Percentiles rank a stretch among this genome's conserved stretches.
Conservation (phyloP, 2,329 filamentous ascomycete species). For the Mycosphaerelloides madeirae region DNA sequence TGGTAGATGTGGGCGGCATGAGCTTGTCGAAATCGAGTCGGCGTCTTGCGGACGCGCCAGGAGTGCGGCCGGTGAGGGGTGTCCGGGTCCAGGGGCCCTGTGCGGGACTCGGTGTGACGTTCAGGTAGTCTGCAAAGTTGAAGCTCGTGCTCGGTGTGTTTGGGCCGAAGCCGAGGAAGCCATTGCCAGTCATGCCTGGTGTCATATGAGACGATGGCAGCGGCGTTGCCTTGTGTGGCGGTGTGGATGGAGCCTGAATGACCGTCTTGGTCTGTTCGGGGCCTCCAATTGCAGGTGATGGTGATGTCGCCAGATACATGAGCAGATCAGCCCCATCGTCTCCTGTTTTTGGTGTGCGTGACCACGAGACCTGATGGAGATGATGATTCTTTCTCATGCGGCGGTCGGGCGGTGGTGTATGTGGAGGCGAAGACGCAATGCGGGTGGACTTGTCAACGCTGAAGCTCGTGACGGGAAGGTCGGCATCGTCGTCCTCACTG, state of each 20-base stretch:
- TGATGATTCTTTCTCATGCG: constrained; percentile 39
- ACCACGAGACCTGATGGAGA: constrained; percentile 37
- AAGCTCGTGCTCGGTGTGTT: constrained; percentile 80
- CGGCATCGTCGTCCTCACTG: constrained; percentile 75
- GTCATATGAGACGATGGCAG: constrained; percentile 86
- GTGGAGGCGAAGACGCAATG: constrained; percentile 70
- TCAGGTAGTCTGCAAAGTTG: constrained; percentile 95
- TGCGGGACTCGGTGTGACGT: constrained; percentile 92
- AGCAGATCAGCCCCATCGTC: constrained; percentile 81
- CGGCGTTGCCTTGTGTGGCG: constrained; percentile 52
- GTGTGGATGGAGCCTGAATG: constrained; percentile 49
- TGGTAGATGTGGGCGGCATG: constrained; percentile 51
- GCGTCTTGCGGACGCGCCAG: constrained; percentile 62
- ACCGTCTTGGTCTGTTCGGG: constrained; percentile 39
- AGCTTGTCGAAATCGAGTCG: constrained; percentile 78
- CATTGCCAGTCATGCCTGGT: constrained; percentile 57
- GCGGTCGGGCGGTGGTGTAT: constrained; percentile 62
- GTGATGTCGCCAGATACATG: constrained; percentile 86
- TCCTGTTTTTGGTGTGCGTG: constrained; percentile 55
- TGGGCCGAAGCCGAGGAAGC: constrained; percentile 57
- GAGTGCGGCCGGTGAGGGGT: constrained; percentile 61
- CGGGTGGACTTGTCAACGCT: constrained; percentile 46
- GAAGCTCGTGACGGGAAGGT: constrained; percentile 73
- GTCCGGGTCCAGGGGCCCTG: constrained; percentile 73
- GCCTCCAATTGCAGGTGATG: constrained; percentile 63